Conservation (phyloP, 2,329 filamentous ascomycete species). For the Thielaviopsis cerberus region DNA sequence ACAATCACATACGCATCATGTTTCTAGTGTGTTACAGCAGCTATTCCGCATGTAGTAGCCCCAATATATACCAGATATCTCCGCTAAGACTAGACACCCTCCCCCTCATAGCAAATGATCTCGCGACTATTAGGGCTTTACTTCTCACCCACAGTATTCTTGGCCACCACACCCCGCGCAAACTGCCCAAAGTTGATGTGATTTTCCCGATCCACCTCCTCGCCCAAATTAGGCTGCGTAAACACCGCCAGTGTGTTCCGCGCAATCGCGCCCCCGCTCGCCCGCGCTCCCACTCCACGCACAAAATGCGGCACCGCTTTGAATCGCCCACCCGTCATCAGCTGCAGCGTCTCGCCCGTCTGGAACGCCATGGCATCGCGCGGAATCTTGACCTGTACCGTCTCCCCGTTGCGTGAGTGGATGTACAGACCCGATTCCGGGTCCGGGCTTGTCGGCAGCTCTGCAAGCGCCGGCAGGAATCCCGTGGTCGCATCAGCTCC, state of each 20-base stretch:
- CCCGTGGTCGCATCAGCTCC: conserved; percentile 14
- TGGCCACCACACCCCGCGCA: conserved; percentile 41
- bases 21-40: no score
- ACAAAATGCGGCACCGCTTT: conserved; percentile 95
- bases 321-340: conserved; percentile 81
- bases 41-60: not conserved
- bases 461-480: conserved; percentile 36
- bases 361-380: conserved; percentile 87
- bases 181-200: conserved; percentile 59
- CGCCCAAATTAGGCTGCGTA: conserved; percentile 82
- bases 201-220: conserved; percentile 52
- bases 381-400: conserved; percentile 84
- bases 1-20: no score
- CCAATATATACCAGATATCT: not conserved
- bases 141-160: conserved; percentile 32
- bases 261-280: conserved; percentile 37
- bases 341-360: conserved; percentile 77
- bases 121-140: no score
- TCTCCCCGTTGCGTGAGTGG: conserved; percentile 60
- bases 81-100: not conserved
- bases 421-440: conserved; percentile 83
- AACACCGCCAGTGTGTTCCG: conserved; percentile 89
- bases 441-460: conserved; percentile 62
- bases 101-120: no score
- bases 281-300: conserved; percentile 46